phyloP scores from a whole-genome alignment of 768 basidiomycete genomes.

The Pleurotus djamor region DNA sequence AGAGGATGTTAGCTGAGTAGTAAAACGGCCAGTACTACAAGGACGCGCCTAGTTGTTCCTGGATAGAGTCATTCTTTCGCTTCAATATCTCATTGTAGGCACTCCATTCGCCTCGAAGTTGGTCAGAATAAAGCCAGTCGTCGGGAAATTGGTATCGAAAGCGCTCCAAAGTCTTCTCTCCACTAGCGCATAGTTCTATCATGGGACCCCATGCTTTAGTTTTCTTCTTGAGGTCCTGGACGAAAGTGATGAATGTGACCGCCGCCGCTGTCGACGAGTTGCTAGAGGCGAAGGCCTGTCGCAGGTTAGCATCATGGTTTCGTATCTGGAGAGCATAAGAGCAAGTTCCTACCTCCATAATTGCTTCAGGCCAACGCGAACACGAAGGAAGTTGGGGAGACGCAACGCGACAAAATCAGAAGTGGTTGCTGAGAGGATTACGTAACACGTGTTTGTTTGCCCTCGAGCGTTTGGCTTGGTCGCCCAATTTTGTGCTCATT shows the following conservation, averaged over 20 bases:
- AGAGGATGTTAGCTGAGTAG: not conserved
- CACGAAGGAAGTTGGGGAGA: not conserved
- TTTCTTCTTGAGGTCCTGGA: conserved; percentile 98
- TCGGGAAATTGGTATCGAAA: conserved; percentile 96
- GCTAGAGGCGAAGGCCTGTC: conserved; percentile 66
- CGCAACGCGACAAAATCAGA: conserved; percentile 1
- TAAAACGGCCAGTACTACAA: not conserved
- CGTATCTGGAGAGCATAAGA: not conserved
- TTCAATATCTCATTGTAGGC: conserved; percentile 98
- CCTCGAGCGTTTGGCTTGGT: too few relatives aligned
- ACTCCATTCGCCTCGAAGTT: conserved; percentile 96
- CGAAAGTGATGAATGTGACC: conserved; percentile 98
- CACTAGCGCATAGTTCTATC: conserved; percentile 91
- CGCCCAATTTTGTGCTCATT: not conserved
- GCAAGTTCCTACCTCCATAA: conserved; percentile 11
- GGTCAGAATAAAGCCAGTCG: conserved; percentile 99
- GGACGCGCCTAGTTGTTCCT: conserved; percentile 91
- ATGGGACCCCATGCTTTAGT: conserved; percentile 95
- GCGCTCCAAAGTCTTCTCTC: conserved; percentile 96
- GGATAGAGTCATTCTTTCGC: conserved; percentile 97
- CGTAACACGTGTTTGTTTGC: not conserved
- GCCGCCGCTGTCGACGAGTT: conserved; percentile 97
- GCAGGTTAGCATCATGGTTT: not conserved
- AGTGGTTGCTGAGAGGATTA: not conserved
- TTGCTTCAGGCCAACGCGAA: conserved; percentile 3